Evolutionary conservation across 2,329 filamentous ascomycete species (phyloP).

Genomic region (Dothistroma septosporum): DNA sequence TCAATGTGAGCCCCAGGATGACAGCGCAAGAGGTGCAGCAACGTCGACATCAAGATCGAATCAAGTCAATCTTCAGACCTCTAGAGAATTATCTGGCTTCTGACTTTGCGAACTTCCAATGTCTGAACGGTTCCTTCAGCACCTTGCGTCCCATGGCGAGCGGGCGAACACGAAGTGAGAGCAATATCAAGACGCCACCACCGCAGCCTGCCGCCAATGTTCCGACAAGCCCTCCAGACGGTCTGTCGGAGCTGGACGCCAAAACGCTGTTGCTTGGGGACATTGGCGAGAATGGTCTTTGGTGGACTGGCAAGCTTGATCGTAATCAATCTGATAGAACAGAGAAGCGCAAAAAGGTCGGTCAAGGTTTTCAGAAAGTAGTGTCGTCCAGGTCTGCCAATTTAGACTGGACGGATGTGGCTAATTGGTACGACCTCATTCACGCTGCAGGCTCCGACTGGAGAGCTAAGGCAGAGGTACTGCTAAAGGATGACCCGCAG

Average conservation of each 20-base stretch:
- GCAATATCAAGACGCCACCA: conserved; percentile 37
- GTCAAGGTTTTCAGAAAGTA: conserved; percentile 31
- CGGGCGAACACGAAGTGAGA: conserved; percentile 43
- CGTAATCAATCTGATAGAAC: conserved; percentile 32
- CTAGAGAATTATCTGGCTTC: conserved; percentile 72
- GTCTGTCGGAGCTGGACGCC: conserved; percentile 62
- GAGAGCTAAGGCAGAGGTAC: conserved; percentile 54
- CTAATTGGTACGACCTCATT: conserved; percentile 69
- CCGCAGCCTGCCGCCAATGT: conserved; percentile 28
- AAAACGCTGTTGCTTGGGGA: conserved; percentile 71
- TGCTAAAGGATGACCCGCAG: conserved; percentile 21
- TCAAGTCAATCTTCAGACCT: conserved; percentile 64
- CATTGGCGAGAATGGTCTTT: conserved; percentile 74
- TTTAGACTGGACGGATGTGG: conserved; percentile 69
- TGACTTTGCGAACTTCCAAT: conserved; percentile 65
- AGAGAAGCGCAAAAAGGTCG: conserved; percentile 28
- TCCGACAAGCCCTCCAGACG: conserved; percentile 37
- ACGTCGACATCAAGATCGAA: conserved; percentile 33
- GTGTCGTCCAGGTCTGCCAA: conserved; percentile 61
- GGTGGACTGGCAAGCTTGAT: conserved; percentile 65
- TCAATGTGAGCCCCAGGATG: conserved; percentile 24
- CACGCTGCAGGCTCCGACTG: conserved; percentile 65
- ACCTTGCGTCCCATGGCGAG: conserved; percentile 44
- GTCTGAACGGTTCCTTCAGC: conserved; percentile 73
- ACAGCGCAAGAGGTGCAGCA: conserved; percentile 27